phyloP scores from a whole-genome alignment of 1,139 yeast species.

The Candida dubliniensis region DNA sequence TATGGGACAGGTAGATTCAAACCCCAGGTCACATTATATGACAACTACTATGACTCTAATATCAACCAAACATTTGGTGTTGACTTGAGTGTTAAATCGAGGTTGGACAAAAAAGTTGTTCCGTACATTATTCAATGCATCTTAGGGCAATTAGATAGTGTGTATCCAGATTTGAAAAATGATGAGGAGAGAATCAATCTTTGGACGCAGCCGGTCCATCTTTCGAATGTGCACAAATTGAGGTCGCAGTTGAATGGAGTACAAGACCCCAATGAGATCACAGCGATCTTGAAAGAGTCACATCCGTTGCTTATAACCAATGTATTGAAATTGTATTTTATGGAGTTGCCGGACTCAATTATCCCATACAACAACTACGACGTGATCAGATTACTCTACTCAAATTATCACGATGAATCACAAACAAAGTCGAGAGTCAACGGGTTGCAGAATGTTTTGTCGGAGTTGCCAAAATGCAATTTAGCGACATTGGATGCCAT shows the following conservation, averaged over 20 bases:
- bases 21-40: constrained; percentile 75
- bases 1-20: constrained; percentile 74
- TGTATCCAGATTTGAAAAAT: constrained; percentile 70
- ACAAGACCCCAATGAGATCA: constrained; percentile 26
- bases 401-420: constrained; percentile 50
- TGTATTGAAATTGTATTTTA: constrained; percentile 67
- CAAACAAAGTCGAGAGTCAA: constrained; percentile 90
- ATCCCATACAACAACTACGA: constrained; percentile 72
- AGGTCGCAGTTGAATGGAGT: constrained; percentile 56
- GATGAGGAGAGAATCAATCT: constrained; percentile 69
- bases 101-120: constrained; percentile 73
- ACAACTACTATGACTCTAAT: constrained; percentile 71
- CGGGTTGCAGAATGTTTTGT: constrained; percentile 81
- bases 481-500: constrained; percentile 81
- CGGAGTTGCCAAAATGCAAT: constrained; percentile 69
- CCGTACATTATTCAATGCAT: constrained; percentile 70
- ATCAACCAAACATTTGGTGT: constrained; percentile 82
- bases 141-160: constrained; percentile 65
- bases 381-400: constrained; percentile 64
- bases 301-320: constrained; percentile 65
- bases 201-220: constrained; percentile 71
- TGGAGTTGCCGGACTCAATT: constrained; percentile 82
- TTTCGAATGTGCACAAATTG: constrained; percentile 62
- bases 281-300: constrained; percentile 21
- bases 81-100: constrained; percentile 68